These are phyloP conservation scores for Cutaneotrichosporon cavernicola DNA, from an alignment of 1,284 basidiomycete genomes.

Conservation along the genomic window DNA sequence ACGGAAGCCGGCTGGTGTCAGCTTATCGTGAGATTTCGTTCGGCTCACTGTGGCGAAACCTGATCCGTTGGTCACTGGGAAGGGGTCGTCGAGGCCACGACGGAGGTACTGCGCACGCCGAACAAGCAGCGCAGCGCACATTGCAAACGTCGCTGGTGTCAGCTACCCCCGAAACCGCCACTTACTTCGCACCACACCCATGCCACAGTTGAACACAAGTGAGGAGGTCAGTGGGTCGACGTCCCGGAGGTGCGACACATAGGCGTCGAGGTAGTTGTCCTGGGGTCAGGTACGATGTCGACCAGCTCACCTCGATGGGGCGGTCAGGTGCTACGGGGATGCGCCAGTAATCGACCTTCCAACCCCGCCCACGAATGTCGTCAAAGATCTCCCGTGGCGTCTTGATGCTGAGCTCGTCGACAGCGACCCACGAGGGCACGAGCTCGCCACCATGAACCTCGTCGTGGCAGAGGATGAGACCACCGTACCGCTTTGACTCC, in stretches of 20 bases:
- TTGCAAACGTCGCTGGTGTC: conserved; percentile 79
- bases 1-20: conserved; percentile 14
- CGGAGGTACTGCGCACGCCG: conserved; percentile 82
- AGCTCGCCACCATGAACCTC: conserved; percentile 76
- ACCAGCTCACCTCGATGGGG: conserved; percentile 66
- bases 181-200: conserved; percentile 83
- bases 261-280: conserved; percentile 93
- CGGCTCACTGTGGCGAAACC: conserved; percentile 47
- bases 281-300: conserved; percentile 42
- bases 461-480: conserved; percentile 84
- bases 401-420: conserved; percentile 78
- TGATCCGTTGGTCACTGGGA: conserved; percentile 43
- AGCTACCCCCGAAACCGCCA: not conserved
- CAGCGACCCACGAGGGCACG: conserved; percentile 90
- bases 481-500: conserved; percentile 82
- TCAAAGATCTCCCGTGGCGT: conserved; percentile 88
- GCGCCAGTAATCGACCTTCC: conserved; percentile 82
- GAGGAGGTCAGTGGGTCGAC: conserved; percentile 78
- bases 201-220: conserved; percentile 94
- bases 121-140: conserved; percentile 89
- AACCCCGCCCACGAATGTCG: conserved; percentile 73
- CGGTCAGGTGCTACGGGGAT: conserved; percentile 91
- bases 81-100: conserved; percentile 75
- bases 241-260: conserved; percentile 75
- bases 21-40: not conserved